phyloP scores from a whole-genome alignment of 2,329 filamentous ascomycete genomes.

The Fusarium pseudoanthophilum region DNA sequence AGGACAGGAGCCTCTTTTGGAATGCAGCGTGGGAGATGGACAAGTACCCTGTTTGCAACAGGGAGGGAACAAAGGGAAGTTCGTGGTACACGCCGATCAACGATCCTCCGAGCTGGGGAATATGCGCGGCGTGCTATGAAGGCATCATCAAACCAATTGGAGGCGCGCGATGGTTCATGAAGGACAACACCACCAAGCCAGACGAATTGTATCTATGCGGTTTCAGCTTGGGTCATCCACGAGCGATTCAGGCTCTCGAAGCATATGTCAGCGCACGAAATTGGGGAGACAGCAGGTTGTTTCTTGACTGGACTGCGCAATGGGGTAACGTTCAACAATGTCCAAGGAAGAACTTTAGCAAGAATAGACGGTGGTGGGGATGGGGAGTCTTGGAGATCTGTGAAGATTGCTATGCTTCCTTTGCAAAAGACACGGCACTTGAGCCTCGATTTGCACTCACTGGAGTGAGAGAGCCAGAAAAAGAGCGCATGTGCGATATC shows the following conservation, averaged over 20 bases:
- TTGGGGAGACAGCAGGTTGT: constrained; percentile 39
- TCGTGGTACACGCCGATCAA: constrained; percentile 51
- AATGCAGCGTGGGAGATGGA: constrained; percentile 41
- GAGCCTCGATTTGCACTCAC: constrained; percentile 46
- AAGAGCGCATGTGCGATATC: constrained; percentile 49
- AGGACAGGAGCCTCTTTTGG: constrained; percentile 52
- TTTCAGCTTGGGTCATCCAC: constrained; percentile 48
- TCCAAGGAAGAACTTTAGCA: constrained; percentile 21
- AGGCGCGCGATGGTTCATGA: constrained; percentile 46
- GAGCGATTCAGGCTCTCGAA: constrained; percentile 39
- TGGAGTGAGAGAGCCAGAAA: constrained; percentile 28
- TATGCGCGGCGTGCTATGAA: constrained; percentile 52
- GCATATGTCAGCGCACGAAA: constrained; percentile 45
- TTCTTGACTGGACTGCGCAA: constrained; percentile 45
- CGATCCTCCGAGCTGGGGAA: constrained; percentile 47
- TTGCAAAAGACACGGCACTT: constrained; percentile 44
- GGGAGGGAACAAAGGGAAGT: constrained; percentile 44
- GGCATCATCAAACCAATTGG: constrained; percentile 47
- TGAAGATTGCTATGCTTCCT: constrained; percentile 51
- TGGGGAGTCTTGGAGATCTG: constrained; percentile 52
- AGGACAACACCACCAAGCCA: constrained; percentile 23
- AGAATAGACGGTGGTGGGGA: constrained; percentile 46
- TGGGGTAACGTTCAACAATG: constrained; percentile 48
- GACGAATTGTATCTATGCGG: constrained; percentile 46
- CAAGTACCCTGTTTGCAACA: constrained; percentile 46